Conservation (phyloP, 208 protist species). For the Acanthamoeba culbertsoni region DNA sequence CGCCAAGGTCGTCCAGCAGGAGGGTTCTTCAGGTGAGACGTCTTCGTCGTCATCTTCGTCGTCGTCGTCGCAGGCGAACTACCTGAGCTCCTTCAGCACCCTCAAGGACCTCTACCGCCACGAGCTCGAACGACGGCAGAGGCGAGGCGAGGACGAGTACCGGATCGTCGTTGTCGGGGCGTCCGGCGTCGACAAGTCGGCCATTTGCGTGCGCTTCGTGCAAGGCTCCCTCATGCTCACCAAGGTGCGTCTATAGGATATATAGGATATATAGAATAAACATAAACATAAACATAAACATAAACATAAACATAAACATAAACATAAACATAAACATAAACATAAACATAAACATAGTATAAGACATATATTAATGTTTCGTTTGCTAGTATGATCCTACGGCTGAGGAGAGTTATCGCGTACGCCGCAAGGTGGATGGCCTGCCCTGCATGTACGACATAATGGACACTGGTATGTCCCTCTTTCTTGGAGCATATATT, state of each 20-base stretch:
- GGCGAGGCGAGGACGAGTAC: constrained; percentile 15
- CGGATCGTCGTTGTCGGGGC: constrained; percentile 14
- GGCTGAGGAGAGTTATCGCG: constrained; percentile 6
- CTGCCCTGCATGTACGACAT: constrained; percentile 83
- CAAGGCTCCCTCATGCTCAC: constrained; percentile 2
- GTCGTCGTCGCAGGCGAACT: not conserved
- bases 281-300: too few species aligned
- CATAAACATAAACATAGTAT: too few species aligned
- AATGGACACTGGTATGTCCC: constrained; percentile 85
- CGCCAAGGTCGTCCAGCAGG: not conserved
- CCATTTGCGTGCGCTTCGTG: constrained; percentile 30
- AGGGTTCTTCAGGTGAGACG: not conserved
- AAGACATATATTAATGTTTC: too few species aligned
- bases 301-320: too few species aligned
- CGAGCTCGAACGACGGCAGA: not conserved
- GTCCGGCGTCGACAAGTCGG: constrained; percentile 6
- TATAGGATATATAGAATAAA: too few species aligned
- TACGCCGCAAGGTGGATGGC: constrained; percentile 76
- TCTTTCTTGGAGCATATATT: not conserved
- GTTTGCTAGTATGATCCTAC: constrained; percentile 39
- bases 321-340: too few species aligned
- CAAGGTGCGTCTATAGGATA: not conserved
- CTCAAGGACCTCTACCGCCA: not conserved
- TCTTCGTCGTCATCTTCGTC: not conserved
- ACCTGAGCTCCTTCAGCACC: not conserved